phyloP scores from a whole-genome alignment of 1,284 basidiomycete genomes.

The Cryptococcus floricola region DNA sequence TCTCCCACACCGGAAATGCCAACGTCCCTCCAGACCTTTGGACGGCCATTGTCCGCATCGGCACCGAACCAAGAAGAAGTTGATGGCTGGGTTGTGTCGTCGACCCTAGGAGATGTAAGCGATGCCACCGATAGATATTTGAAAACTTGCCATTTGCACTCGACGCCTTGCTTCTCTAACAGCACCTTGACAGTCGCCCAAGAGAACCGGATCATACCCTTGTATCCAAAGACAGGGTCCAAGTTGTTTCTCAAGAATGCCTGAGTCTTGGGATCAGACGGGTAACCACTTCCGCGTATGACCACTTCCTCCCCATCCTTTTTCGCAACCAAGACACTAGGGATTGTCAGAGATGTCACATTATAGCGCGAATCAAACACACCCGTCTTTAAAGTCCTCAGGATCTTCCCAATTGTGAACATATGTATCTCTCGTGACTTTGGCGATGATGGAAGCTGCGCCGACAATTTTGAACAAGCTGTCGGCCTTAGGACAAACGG shows the following conservation, averaged over 20 bases:
- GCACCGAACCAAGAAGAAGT: slow-evolving; percentile 68
- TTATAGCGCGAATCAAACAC: background rate
- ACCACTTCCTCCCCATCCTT: slow-evolving; percentile 19
- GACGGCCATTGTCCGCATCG: slow-evolving; percentile 63
- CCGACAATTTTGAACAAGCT: slow-evolving; percentile 94
- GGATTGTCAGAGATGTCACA: background rate
- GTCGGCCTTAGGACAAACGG: slow-evolving; percentile 89
- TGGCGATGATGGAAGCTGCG: slow-evolving; percentile 93
- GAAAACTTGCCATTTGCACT: slow-evolving; percentile 69
- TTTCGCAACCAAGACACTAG: background rate
- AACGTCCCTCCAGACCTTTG: slow-evolving; percentile 67
- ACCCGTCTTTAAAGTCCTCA: slow-evolving; percentile 35
- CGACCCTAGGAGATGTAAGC: slow-evolving; percentile 56
- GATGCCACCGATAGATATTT: background rate
- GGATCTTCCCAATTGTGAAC: slow-evolving; percentile 72
- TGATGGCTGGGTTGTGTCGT: slow-evolving; percentile 67
- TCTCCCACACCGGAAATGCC: slow-evolving; percentile 63
- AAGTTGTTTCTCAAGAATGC: slow-evolving; percentile 73
- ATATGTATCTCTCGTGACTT: slow-evolving; percentile 86
- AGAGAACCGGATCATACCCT: slow-evolving; percentile 85
- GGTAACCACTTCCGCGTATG: slow-evolving; percentile 74
- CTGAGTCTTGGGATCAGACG: slow-evolving; percentile 91
- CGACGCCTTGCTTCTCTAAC: slow-evolving; percentile 73
- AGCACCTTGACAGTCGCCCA: slow-evolving; percentile 91
- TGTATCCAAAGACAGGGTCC: slow-evolving; percentile 89